Base-by-base conservation (phyloP, 2,329 filamentous ascomycete genomes). In the Epichloe baconii region DNA sequence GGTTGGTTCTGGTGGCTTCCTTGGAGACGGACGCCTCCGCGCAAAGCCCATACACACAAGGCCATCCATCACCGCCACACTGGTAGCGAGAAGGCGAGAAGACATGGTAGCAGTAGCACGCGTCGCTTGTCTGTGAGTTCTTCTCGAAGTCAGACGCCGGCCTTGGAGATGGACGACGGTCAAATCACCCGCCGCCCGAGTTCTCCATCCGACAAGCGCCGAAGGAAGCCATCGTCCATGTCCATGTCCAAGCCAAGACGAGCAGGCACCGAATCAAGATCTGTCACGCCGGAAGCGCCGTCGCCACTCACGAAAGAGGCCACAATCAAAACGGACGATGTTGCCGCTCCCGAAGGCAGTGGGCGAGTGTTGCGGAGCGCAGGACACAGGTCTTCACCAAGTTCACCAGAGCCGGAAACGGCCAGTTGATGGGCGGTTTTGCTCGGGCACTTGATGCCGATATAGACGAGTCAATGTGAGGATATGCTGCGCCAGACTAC, bases 1-100 rank as follows among this genome's bases (percentile, higher is more conserved):
- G 79, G 84, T 21, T 86, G 83, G 82, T 72, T 94, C 37, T 94
- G 88, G 88, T 94, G 90, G 85, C 79, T 88, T 2, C 86, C 87
- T 0, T 88, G 85, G 76, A 71, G 68, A 58, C 59, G 68, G 54
- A 54, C 60, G 3, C 66, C 69, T 48, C 67, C 59, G 49, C 60
- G 44, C 47, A 54, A 46, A 36, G 55, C 7, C 66, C 60, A 31
- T 61, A 62, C 15, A 54, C 56, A n/a, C 69, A 74, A 49, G 74
- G 70, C 61, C 55, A 47, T 17, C 50, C 36, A 54, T 17, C 59
- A 61, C 45, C 68, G 67, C 21, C 73, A 72, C 4, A 67, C 71
- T 40, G 62, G 68, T 2, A 64, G 68, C 43, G 67, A 72, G 54
- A 72, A 68, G 55, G 73, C 76, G 55, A 71, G 70, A 52, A 71